Percentiles rank a stretch among this genome's conserved stretches.
Evolutionary conservation across 2,329 filamentous ascomycete species (phyloP).

Genomic region (Colletotrichum caudatum): DNA sequence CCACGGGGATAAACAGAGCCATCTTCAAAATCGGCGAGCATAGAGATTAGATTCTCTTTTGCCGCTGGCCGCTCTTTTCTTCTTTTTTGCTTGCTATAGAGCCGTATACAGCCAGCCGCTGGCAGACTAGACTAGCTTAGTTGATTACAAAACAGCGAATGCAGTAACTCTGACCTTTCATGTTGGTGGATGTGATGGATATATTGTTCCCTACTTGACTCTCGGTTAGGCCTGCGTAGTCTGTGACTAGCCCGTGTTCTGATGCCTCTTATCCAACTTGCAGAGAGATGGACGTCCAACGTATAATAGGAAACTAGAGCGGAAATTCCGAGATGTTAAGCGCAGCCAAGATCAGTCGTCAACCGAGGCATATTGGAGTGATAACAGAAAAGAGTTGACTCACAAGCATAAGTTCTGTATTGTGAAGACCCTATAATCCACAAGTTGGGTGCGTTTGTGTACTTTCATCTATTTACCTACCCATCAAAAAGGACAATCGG

Average conservation of each 20-base stretch:
- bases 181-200: not conserved
- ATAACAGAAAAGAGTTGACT: not conserved
- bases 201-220: no score
- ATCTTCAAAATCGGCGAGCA: conserved; percentile 16
- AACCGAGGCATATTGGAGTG: no score
- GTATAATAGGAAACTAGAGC: not conserved
- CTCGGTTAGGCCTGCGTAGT: not conserved
- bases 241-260: not conserved
- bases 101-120: conserved; percentile 22
- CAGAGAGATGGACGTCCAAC: no score
- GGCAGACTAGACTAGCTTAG: conserved; percentile 35
- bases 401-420: not conserved
- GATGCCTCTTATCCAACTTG: no score
- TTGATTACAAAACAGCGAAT: conserved; percentile 34
- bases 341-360: no score
- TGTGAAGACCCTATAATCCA: not conserved
- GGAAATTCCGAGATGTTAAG: no score
- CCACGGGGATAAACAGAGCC: conserved; percentile 26
- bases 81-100: conserved; percentile 36
- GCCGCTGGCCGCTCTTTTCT: conserved; percentile 25
- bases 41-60: not conserved
- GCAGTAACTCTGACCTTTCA: not conserved
- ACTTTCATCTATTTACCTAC: not conserved
- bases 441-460: not conserved
- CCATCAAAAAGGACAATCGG: not conserved